A percentile compares a stretch with the other conserved stretches of the same genome.
These are phyloP conservation scores for Coemansia sp. DNA, from an alignment of 192 early-diverging fungal species.

Conservation along the genomic window DNA sequence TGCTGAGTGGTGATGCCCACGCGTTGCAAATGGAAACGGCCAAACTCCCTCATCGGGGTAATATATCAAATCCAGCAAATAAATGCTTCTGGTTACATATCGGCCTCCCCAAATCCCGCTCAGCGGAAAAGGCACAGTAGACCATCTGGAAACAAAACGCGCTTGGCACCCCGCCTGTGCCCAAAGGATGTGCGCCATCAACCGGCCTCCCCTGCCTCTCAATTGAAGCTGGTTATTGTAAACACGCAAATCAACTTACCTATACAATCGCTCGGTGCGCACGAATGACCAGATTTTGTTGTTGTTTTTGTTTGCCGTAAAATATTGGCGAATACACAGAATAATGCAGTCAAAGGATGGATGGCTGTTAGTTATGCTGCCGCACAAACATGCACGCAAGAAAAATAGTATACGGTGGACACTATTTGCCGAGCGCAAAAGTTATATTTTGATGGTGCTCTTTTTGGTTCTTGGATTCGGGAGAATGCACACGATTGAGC, in stretches of 20 bases:
- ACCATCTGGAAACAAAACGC: conserved; percentile 2
- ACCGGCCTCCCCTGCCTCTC: neutral
- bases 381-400: neutral
- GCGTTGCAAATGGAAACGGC: conserved; percentile 4
- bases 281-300: conserved; percentile 4
- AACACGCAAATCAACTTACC: conserved; percentile 8
- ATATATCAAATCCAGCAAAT: neutral
- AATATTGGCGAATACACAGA: conserved; percentile 5
- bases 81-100: conserved; percentile 3
- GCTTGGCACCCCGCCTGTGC: neutral
- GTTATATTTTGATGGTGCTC: too few relatives aligned
- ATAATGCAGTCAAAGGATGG: neutral
- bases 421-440: too few relatives aligned
- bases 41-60: neutral
- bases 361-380: neutral
- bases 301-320: neutral
- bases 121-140: conserved; percentile 3
- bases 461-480: too few relatives aligned
- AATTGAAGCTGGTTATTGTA: conserved; percentile 1
- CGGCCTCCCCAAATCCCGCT: neutral
- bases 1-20: neutral
- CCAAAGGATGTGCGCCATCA: neutral
- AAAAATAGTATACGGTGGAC: neutral
- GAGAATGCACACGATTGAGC: too few relatives aligned
- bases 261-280: neutral